Conservation (phyloP, 2,329 filamentous ascomycete species). For the Botryotinia globosa region DNA sequence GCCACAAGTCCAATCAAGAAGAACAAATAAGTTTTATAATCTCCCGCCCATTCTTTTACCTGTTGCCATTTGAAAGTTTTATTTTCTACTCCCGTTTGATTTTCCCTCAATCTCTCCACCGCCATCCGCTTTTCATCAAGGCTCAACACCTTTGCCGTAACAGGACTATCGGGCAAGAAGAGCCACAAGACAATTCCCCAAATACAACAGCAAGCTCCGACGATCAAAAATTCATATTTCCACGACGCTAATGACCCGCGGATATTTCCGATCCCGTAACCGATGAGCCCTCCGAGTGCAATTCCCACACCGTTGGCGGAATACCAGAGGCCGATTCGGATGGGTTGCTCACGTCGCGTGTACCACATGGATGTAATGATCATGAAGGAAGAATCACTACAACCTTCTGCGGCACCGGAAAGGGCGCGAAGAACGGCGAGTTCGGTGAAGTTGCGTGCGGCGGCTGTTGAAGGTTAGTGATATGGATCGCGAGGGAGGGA, state of each 20-base stretch:
- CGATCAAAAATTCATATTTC: conserved; percentile 57
- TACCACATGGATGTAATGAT: conserved; percentile 51
- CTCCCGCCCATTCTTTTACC: background rate
- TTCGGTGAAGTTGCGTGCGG: conserved; percentile 14
- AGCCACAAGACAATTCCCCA: conserved; percentile 41
- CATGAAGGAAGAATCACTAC: conserved; percentile 48
- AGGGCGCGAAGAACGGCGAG: background rate
- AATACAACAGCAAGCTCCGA: conserved; percentile 42
- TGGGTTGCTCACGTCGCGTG: conserved; percentile 59
- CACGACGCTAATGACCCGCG: conserved; percentile 48
- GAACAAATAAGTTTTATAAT: conserved; percentile 31
- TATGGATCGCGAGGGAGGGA: conserved; percentile 32
- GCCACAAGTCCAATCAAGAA: conserved; percentile 50
- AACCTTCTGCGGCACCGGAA: conserved; percentile 36
- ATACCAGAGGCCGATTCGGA: conserved; percentile 57
- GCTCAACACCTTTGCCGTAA: conserved; percentile 28
- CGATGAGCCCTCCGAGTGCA: conserved; percentile 54
- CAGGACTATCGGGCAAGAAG: conserved; percentile 29
- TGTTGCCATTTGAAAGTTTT: conserved; percentile 42
- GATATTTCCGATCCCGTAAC: conserved; percentile 57
- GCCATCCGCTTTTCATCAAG: conserved; percentile 35
- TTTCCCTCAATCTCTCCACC: conserved; percentile 41
- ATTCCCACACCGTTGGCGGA: conserved; percentile 58
- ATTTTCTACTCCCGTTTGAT: conserved; percentile 36
- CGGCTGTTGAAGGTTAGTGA: conserved; percentile 38